These are phyloP conservation scores for Pythium grandisporangium DNA, from an alignment of 352 stramenopile species.

Conservation along the genomic window DNA sequence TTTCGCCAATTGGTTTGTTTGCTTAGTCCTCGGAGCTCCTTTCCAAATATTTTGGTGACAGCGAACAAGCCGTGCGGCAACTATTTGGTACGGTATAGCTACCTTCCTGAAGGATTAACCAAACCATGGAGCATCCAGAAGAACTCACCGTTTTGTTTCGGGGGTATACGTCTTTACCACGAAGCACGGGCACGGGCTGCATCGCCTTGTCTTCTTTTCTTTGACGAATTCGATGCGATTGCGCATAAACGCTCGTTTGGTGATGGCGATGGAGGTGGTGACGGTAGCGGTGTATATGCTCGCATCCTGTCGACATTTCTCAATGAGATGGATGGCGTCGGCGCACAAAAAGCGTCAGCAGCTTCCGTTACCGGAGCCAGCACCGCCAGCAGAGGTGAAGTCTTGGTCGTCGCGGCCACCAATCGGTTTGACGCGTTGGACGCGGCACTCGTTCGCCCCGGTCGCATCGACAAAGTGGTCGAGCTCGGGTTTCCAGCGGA, in stretches of 20 bases:
- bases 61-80: constrained; percentile 67
- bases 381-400: constrained; percentile 19
- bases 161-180: too few relatives aligned
- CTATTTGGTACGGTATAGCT: constrained; percentile 79
- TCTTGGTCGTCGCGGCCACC: constrained; percentile 68
- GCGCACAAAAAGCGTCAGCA: constrained; percentile 15
- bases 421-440: constrained; percentile 66
- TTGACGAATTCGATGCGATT: constrained; percentile 83
- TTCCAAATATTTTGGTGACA: constrained; percentile 86
- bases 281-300: constrained; percentile 52
- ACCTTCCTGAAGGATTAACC: too few relatives aligned
- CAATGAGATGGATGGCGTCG: constrained; percentile 82
- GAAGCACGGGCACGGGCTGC: constrained; percentile 62
- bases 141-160: too few relatives aligned
- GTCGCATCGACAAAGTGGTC: constrained; percentile 69
- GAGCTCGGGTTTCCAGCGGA: constrained; percentile 43
- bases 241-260: constrained; percentile 64
- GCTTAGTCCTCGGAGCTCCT: constrained; percentile 71
- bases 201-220: constrained; percentile 75
- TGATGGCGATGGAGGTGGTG: constrained; percentile 16
- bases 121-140: constrained; percentile 1
- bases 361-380: too few relatives aligned
- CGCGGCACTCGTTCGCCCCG: constrained; percentile 59
- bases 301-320: constrained; percentile 78
- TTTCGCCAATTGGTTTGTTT: too few relatives aligned